Base-by-base conservation (phyloP, 2,329 filamentous ascomycete species). In the Colletotrichum graminicola region DNA sequence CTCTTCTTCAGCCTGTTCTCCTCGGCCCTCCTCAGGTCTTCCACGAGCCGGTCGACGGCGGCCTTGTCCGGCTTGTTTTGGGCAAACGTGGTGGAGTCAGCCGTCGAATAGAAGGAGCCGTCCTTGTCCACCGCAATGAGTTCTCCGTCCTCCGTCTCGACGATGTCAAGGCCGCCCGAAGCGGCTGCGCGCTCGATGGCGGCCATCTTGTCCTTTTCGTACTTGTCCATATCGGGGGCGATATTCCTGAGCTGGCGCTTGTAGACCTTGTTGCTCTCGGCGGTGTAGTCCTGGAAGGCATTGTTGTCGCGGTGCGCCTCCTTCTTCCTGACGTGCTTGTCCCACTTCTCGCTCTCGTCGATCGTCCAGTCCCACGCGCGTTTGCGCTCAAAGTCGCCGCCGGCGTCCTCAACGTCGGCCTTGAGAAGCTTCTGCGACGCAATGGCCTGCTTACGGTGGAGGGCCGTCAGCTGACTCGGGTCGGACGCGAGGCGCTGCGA, bases 331-430 rank as follows among this genome's bases (percentile, higher is more conserved):
- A 97, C 84, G 41, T 95, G 91, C 83, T 92, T 92, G 81, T 99
- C 96, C 96, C 96, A 99, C 75, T 89, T 90, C 83, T 98, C 96
- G 76, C 91, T 93, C 83, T 99, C 96, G 74, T 99, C 96, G 8
- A 95, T 86, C 0, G 96, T 99, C 93, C 96, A 99, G 84, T 98
- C 96, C 96, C 96, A 99, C 1, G 96, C 96, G 51, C 96, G 91
- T 83, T 98, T 98, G 75, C 96, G 93, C 86, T 99, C 96, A 78
- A 98, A 99, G 81, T 98, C 96, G 66, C 93, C 94, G 43, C 94
- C 94, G 0, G 88, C 86, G 23, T 93, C 94, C 80, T 95, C 93
- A 1, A 94, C 91, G 77, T 98, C 94, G 5, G 94, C 94, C 84
- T 97, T 97, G 54, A 98, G 88, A 0, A 99, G 89, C 79, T 98